Conservation (phyloP, 2,329 filamentous ascomycete genomes). For the Blastomyces percursus region DNA sequence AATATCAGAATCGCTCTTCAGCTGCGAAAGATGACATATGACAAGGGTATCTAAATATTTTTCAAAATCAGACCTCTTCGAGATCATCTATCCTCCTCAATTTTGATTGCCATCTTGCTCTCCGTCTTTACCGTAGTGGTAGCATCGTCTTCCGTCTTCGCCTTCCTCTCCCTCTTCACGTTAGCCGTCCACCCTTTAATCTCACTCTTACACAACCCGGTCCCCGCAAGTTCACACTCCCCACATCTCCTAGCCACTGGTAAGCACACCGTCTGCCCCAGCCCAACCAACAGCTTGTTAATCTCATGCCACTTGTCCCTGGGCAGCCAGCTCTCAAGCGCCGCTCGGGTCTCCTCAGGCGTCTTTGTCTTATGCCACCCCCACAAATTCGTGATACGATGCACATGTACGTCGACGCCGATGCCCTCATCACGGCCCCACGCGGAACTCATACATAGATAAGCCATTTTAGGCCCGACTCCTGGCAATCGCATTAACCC, state of each 20-base stretch:
- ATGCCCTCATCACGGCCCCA: slow-evolving; percentile 64
- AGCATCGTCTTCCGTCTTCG: slow-evolving; percentile 17
- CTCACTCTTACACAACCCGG: slow-evolving; percentile 64
- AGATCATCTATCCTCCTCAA: slow-evolving; percentile 14
- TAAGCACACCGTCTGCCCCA: slow-evolving; percentile 77
- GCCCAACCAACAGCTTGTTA: slow-evolving; percentile 75
- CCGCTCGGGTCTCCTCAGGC: slow-evolving; percentile 69
- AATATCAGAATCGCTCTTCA: not conserved
- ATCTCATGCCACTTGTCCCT: slow-evolving; percentile 82
- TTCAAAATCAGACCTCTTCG: not conserved
- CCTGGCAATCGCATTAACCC: slow-evolving; percentile 69
- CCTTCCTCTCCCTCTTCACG: slow-evolving; percentile 38
- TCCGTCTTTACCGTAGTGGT: slow-evolving; percentile 9
- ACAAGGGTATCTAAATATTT: not conserved
- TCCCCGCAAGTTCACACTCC: slow-evolving; percentile 67
- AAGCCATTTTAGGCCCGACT: slow-evolving; percentile 91
- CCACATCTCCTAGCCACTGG: slow-evolving; percentile 72
- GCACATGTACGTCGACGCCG: slow-evolving; percentile 89
- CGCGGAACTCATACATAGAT: slow-evolving; percentile 71
- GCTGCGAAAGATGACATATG: not conserved
- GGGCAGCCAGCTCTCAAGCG: slow-evolving; percentile 73
- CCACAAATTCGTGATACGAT: slow-evolving; percentile 90
- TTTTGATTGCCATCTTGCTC: slow-evolving; percentile 17
- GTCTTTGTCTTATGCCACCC: slow-evolving; percentile 74
- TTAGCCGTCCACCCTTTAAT: slow-evolving; percentile 53